Base-by-base conservation (phyloP, 768 basidiomycete genomes). In the Tylopilus rubrobrunneus region DNA sequence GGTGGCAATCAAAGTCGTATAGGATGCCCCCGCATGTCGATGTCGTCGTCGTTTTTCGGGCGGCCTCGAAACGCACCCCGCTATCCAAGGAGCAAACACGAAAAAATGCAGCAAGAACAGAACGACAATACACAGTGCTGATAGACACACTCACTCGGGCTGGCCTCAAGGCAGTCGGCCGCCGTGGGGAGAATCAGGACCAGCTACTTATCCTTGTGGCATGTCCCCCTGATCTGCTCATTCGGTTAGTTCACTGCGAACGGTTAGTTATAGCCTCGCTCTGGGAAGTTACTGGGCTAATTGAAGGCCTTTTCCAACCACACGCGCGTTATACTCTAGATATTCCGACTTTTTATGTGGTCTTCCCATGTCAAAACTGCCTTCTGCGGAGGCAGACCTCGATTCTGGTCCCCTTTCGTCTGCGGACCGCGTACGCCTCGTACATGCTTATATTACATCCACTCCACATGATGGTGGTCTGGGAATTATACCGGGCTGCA, bases 401-500 rank as follows among this genome's bases (percentile, higher is more conserved):
- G 76, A 78, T 49, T 68, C 71, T 2, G 71, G 72, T 4, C 71
- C 79, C 0, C 70, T 89, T 28, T 82, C 82, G 0, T 80, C 87
- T 6, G 84, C 90, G 1, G 87, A 93, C 63, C 82, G 87, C n/a
- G 73, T 94, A 21, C 83, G 92, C n/a, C 80, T 92, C 29, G 78
- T 92, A 0, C 76, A 93, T 62, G 66, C 77, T 7, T 87, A 85
- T 65, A 74, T 94, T 55, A 83, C 90, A 3, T 82, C 87, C 1
- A 82, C 81, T 0, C 74, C 77, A 0, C 64, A 74, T n/a, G 93
- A 95, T 49, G 87, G 91, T 10, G 94, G 93, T 5, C 79, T 96
- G 2, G 92, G 90, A 1, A 83, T 98, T 45, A 82, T 85, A 8
- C 86, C 89, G 2, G 82, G 80, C 14, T 76, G 82, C 23, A 70